Base-by-base conservation (phyloP, 495 filamentous ascomycete genomes). In the Penicillium arizonense region DNA sequence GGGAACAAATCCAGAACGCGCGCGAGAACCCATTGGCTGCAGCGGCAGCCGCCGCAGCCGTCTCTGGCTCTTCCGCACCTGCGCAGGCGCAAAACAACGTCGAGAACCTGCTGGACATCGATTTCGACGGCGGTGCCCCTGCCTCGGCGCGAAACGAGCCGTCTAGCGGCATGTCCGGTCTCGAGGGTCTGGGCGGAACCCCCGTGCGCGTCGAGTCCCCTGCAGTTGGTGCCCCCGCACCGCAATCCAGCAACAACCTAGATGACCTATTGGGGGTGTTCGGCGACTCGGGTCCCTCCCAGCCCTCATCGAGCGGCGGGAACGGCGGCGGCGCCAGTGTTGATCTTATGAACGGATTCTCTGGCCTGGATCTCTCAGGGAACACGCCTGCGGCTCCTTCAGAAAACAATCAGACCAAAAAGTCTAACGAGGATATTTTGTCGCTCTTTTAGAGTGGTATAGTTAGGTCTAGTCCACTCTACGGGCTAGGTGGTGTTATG, bases 61-160 rank as follows among this genome's bases (percentile, higher is more conserved):
- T 82, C 18, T 75, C 77, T 26, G 84, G 85, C 42, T 68, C 73
- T 23, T 58, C 78, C 6, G 64, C 76, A 24, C 65, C 76, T 28
- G 62, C 75, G 21, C 75, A 79, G 53, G 51, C 77, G 16, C 86
- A 91, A 71, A 86, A 62, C 75, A 96, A 96, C 65, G 83, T 89
- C 55, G 94, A 98, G 68, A 98, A 97, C 62, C 78, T 98, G 32
- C 81, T 98, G 50, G 94, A 98, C 70, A 97, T 98, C 62, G 94
- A 98, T 74, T 97, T 97, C 68, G 94, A 97, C 64, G 95, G 94
- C 26, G 86, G 88, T 5, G 94, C 90, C 20, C 95, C 94, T 0
- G 94, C 94, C 12, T 91, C 87, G 14, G 82, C 91, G 14, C 89
- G 95, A 56, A 87, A 86, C 56, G 80, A 82, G 37, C 81, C 86